phyloP scores from a whole-genome alignment of 768 basidiomycete species.

The Lactarius quietus region DNA sequence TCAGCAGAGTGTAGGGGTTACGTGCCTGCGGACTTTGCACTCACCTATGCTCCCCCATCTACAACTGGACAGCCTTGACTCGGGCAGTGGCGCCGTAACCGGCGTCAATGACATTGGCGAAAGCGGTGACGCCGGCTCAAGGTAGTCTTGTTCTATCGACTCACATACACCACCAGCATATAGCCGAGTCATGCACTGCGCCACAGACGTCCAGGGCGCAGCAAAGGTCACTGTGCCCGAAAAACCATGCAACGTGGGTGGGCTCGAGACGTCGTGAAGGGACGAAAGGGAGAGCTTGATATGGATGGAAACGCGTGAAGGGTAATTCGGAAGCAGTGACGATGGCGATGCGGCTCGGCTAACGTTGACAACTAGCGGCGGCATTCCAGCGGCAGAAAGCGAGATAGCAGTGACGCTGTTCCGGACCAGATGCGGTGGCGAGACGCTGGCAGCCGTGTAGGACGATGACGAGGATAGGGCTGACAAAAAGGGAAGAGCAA shows the following conservation, averaged over 20 bases:
- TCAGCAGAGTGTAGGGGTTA: slow-evolving; percentile 13
- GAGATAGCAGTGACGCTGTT: slow-evolving; percentile 43
- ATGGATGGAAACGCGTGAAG: slow-evolving; percentile 45
- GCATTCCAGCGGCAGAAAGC: slow-evolving; percentile 66
- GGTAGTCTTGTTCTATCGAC: slow-evolving; percentile 49
- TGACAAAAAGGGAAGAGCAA: slow-evolving; percentile 19
- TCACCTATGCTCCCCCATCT: slow-evolving; percentile 67
- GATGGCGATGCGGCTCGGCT: slow-evolving; percentile 46
- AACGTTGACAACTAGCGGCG: slow-evolving; percentile 55
- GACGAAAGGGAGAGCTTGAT: slow-evolving; percentile 57
- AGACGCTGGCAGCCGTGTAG: slow-evolving; percentile 16
- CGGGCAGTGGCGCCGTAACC: slow-evolving; percentile 57
- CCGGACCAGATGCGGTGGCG: slow-evolving; percentile 35
- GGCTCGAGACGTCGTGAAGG: slow-evolving; percentile 48
- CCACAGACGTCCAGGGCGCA: slow-evolving; percentile 48
- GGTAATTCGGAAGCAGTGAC: slow-evolving; percentile 35
- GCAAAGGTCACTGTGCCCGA: slow-evolving; percentile 54
- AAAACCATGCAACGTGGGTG: slow-evolving; percentile 62
- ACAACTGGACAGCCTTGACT: slow-evolving; percentile 61
- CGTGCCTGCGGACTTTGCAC: slow-evolving; percentile 31
- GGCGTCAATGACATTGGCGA: slow-evolving; percentile 24
- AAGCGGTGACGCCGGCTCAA: slow-evolving; percentile 40
- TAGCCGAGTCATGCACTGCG: slow-evolving; percentile 61
- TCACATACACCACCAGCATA: slow-evolving; percentile 50
- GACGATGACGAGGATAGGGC: slow-evolving; percentile 18